Conservation (phyloP, 1,139 yeast genomes). For the Pichia sp. region DNA sequence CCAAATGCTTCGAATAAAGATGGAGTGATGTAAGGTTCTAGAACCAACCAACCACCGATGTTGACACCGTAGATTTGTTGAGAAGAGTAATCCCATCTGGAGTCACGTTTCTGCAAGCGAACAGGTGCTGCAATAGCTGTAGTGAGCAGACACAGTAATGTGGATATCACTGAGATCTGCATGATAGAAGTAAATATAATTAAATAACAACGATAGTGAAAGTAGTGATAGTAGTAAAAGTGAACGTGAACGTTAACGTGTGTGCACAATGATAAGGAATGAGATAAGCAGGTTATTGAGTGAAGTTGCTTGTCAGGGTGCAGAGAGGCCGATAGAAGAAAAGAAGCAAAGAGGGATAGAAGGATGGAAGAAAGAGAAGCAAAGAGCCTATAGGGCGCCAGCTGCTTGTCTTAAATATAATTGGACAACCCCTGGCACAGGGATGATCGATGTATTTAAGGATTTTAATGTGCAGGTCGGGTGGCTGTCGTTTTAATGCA, state of each 20-base stretch:
- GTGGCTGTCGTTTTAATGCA: too few species aligned
- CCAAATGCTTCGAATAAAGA: slow-evolving; percentile 42
- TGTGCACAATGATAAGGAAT: too few species aligned
- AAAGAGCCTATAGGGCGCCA: too few species aligned
- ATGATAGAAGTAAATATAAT: not conserved
- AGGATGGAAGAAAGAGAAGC: too few species aligned
- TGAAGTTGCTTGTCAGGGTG: not conserved
- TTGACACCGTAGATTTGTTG: slow-evolving; percentile 40
- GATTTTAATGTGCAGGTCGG: too few species aligned
- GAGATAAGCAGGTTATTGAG: not conserved
- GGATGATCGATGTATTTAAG: too few species aligned
- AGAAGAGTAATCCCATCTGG: slow-evolving; percentile 25
- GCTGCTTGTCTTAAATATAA: too few species aligned
- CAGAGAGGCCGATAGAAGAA: not conserved
- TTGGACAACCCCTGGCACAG: too few species aligned
- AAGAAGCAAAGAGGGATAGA: not conserved
- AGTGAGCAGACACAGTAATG: slow-evolving; percentile 7
- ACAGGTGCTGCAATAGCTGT: slow-evolving; percentile 19
- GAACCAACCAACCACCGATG: slow-evolving; percentile 60
- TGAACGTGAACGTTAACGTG: too few species aligned
- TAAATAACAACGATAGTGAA: too few species aligned
- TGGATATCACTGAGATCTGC: slow-evolving; percentile 4
- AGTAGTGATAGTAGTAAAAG: too few species aligned
- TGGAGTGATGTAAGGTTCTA: slow-evolving; percentile 63
- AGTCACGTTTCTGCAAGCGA: slow-evolving; percentile 19